Conservation (phyloP, 495 filamentous ascomycete species). For the Letharia lupina region DNA sequence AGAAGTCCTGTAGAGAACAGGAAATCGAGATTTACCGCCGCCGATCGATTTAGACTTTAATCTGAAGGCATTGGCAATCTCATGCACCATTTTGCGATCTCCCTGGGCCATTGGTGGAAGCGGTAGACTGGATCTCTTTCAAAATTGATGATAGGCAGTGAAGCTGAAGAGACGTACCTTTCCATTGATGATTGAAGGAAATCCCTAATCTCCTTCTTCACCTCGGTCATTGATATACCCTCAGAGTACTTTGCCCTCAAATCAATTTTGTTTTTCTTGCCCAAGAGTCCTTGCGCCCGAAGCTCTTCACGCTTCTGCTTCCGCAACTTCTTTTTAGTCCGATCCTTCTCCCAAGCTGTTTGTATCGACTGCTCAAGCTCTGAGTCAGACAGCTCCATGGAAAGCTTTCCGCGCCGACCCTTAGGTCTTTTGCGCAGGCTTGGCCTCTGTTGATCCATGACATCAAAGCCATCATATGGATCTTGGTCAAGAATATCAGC, state of each 20-base stretch:
- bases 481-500: conserved; percentile 55
- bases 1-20: conserved; percentile 66
- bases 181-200: conserved; percentile 60
- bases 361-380: conserved; percentile 59
- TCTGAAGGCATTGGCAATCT: conserved; percentile 57
- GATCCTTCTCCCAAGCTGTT: conserved; percentile 63
- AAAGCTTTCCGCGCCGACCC: conserved; percentile 40
- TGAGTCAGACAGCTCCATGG: conserved; percentile 59
- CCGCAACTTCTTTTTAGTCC: conserved; percentile 67
- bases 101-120: conserved; percentile 79
- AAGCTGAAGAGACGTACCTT: conserved; percentile 44
- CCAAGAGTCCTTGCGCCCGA: conserved; percentile 69
- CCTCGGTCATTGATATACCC: conserved; percentile 61
- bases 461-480: conserved; percentile 67
- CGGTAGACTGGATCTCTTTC: conserved; percentile 47
- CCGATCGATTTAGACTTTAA: conserved; percentile 81
- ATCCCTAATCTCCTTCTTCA: conserved; percentile 58
- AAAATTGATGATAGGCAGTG: background rate
- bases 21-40: conserved; percentile 61
- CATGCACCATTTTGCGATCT: conserved; percentile 67
- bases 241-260: conserved; percentile 62
- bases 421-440: conserved; percentile 49
- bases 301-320: conserved; percentile 76
- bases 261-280: conserved; percentile 54
- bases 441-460: conserved; percentile 72